Evolutionary conservation across 352 stramenopile genomes (phyloP), one percentile per base, ranked within the genome.

Genomic region (Pythium sp.): DNA sequence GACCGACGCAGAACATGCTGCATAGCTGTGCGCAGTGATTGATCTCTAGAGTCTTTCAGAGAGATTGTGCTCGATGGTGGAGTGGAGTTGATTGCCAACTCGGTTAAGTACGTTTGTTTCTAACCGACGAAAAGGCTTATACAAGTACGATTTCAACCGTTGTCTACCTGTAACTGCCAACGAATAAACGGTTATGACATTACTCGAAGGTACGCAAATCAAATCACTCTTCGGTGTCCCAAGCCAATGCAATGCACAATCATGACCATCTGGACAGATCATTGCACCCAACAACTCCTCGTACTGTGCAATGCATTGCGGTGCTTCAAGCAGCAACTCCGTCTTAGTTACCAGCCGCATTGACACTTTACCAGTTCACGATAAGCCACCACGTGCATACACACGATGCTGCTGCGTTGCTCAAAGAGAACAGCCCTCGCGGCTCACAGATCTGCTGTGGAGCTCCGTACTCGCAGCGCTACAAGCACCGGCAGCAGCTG

Each of bases 1-100:
- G 32, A 28, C 18, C 56, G 56, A n/a, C 30, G 56, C 56, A 61
- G 30, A 22, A 20, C 56, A 18, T 47, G 20, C 56, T 61, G 56
- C 55, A 60, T 60, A 6, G 26, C 3, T 58, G 15, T 49, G 41
- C 18, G 36, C 36, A 7, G 8, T 9, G 32, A 38, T 32, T 32
- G 3, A 38, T 11, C 4, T 7, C 5, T 12, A 38, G 32, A 11
- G 32, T 38, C 32, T 38, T 38, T 38, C 12, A 15, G 41, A n/a
- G 24, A 26, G 24, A 26, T 26, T 26, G 5, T 49, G 38, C 3
- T 47, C 41, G 14, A 24, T 41, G 26, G 34, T 18, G 54, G 11
- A 20, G 14, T 58, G 26, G 49, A 43, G 9, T 47, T 47, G 41
- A 49, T 49, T 49, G 14, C 3, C 41, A 49, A 49, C 41, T 20